These are phyloP conservation scores for Mycosphaerella arachidis DNA, from an alignment of 2,329 filamentous ascomycete species.

Conservation along the genomic window DNA sequence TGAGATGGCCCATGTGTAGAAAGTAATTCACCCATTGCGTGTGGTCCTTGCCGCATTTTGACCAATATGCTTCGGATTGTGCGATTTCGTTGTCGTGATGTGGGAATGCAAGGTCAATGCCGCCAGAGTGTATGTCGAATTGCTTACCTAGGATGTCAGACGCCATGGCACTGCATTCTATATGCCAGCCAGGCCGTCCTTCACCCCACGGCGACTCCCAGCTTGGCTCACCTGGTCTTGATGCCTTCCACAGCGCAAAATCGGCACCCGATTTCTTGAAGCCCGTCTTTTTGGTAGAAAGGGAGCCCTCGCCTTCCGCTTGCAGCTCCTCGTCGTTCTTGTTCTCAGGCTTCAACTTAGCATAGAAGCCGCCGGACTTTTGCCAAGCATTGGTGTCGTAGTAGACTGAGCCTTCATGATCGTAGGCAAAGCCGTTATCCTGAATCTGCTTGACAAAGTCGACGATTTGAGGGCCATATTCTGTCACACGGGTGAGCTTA, in stretches of 20 bases:
- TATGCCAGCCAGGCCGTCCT: slow-evolving; percentile 91
- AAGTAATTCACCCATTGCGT: slow-evolving; percentile 91
- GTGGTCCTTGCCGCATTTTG: slow-evolving; percentile 36
- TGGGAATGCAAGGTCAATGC: slow-evolving; percentile 84
- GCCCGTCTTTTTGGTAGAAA: slow-evolving; percentile 51
- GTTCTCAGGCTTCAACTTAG: slow-evolving; percentile 78
- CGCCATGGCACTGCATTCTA: slow-evolving; percentile 95
- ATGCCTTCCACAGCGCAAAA: slow-evolving; percentile 91
- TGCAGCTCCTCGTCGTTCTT: slow-evolving; percentile 76
- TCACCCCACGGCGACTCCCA: slow-evolving; percentile 87
- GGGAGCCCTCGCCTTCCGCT: slow-evolving; percentile 83
- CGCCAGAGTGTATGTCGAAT: slow-evolving; percentile 91
- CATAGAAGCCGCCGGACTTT: slow-evolving; percentile 76
- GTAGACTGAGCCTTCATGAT: slow-evolving; percentile 70
- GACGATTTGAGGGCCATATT: slow-evolving; percentile 84
- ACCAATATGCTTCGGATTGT: slow-evolving; percentile 82
- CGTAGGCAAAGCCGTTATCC: slow-evolving; percentile 79
- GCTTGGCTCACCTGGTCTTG: slow-evolving; percentile 83
- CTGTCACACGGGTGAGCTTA: slow-evolving; percentile 81
- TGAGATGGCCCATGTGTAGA: slow-evolving; percentile 88
- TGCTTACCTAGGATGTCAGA: slow-evolving; percentile 76
- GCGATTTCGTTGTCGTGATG: slow-evolving; percentile 92
- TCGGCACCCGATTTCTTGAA: slow-evolving; percentile 75
- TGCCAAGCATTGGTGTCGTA: slow-evolving; percentile 90
- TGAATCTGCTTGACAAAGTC: slow-evolving; percentile 78